Conservation (phyloP, 2,329 filamentous ascomycete genomes). For the Arthrinium phaeospermum region DNA sequence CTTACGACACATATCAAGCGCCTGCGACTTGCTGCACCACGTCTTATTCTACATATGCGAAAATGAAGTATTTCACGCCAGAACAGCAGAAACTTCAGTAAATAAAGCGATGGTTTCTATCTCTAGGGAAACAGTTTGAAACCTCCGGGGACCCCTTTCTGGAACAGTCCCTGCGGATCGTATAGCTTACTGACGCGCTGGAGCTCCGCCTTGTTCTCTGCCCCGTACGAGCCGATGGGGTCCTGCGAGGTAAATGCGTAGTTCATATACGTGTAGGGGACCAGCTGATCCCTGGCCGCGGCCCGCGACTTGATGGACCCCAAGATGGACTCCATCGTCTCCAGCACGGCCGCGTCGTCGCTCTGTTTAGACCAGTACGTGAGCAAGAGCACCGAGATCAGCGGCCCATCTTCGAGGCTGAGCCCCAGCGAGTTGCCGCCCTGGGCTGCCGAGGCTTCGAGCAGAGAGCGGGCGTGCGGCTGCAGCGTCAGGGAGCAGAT, state of each 20-base stretch:
- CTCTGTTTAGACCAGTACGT: constrained; percentile 20
- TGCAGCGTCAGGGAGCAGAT: constrained; percentile 26
- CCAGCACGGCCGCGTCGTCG: constrained; percentile 24
- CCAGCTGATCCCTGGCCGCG: background rate
- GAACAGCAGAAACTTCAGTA: too few relatives aligned
- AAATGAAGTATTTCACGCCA: too few relatives aligned
- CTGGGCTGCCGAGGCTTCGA: background rate
- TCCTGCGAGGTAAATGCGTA: constrained; percentile 31
- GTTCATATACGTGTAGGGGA: constrained; percentile 28
- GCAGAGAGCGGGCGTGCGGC: constrained; percentile 27
- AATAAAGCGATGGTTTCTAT: background rate
- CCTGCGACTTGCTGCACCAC: too few relatives aligned
- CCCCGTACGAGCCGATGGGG: constrained; percentile 29
- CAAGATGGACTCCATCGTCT: constrained; percentile 20
- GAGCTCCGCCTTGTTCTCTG: constrained; percentile 24
- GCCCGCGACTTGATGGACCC: constrained; percentile 25
- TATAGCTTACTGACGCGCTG: constrained; percentile 19
- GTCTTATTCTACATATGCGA: too few relatives aligned
- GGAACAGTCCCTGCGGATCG: constrained; percentile 28
- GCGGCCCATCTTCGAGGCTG: constrained; percentile 9
- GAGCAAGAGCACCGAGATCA: constrained; percentile 21
- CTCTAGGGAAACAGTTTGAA: constrained; percentile 25
- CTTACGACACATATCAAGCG: too few relatives aligned
- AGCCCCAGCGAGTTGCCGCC: constrained; percentile 25
- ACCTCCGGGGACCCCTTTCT: constrained; percentile 26